A percentile compares a stretch with the other conserved stretches of the same genome.
Conservation (phyloP, 2,329 filamentous ascomycete genomes). For the Phaeosphaeriaceae sp. region DNA sequence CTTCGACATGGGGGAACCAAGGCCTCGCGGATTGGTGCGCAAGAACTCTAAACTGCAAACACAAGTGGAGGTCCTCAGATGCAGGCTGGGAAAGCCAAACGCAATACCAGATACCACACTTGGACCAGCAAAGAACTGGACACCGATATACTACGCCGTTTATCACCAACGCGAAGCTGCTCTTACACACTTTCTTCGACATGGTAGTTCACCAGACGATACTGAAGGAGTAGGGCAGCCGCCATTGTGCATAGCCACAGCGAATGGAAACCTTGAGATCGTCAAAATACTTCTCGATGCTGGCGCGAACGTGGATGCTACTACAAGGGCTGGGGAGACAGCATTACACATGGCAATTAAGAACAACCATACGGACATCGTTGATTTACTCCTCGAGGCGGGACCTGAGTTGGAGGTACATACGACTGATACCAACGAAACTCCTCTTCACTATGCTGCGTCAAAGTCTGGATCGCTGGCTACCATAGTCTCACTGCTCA, state of each 20-base stretch:
- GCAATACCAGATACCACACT: constrained; percentile 12
- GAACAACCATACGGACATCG: constrained; percentile 28
- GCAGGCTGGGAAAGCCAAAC: constrained; percentile 34
- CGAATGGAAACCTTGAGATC: constrained; percentile 31
- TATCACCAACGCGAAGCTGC: constrained; percentile 42
- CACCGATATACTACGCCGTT: constrained; percentile 39
- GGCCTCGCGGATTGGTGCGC: constrained; percentile 14
- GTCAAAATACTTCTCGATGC: constrained; percentile 37
- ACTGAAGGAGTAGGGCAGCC: constrained; percentile 24
- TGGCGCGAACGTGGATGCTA: constrained; percentile 33
- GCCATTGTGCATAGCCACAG: constrained; percentile 38
- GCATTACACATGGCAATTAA: constrained; percentile 42
- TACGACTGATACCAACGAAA: constrained; percentile 34
- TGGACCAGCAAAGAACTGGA: constrained; percentile 37
- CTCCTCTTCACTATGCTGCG: constrained; percentile 43
- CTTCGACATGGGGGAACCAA: constrained; percentile 19
- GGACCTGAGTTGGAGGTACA: constrained; percentile 28
- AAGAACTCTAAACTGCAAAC: constrained; percentile 39
- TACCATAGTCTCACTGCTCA: constrained; percentile 32
- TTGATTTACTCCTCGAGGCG: constrained; percentile 32
- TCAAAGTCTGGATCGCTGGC: constrained; percentile 30
- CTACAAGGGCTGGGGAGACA: constrained; percentile 34
- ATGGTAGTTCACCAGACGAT: constrained; percentile 37
- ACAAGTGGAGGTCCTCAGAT: constrained; percentile 40
- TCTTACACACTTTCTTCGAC: constrained; percentile 37